These are phyloP conservation scores for Apophysomyces trapeziformis DNA, from an alignment of 371 early-diverging fungal species.

Conservation along the genomic window DNA sequence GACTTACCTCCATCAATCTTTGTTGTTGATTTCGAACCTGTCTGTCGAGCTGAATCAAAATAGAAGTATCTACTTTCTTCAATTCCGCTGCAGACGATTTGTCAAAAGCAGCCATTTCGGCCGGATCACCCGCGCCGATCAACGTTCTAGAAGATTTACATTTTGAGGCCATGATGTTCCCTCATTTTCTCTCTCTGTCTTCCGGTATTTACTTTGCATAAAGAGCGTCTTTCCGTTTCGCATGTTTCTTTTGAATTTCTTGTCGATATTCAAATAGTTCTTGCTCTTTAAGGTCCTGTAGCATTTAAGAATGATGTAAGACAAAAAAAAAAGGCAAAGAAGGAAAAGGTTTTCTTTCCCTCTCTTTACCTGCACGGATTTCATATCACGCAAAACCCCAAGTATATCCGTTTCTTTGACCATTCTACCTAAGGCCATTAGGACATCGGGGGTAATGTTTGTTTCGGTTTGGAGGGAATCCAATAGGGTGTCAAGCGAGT, in stretches of 20 bases:
- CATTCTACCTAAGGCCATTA: constrained; percentile 34
- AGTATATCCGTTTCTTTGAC: constrained; percentile 41
- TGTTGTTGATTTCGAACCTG: constrained; percentile 31
- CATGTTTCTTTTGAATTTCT: constrained; percentile 26
- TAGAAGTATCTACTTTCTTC: constrained; percentile 34
- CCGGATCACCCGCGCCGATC: constrained; percentile 21
- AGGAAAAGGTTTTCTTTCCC: not conserved
- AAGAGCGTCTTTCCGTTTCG: constrained; percentile 32
- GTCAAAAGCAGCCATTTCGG: constrained; percentile 24
- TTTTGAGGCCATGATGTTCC: not conserved
- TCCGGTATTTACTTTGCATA: constrained; percentile 36
- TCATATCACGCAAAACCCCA: constrained; percentile 30
- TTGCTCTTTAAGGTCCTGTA: constrained; percentile 35
- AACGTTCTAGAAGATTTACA: constrained; percentile 19
- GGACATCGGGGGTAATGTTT: constrained; percentile 43
- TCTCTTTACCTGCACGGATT: constrained; percentile 29
- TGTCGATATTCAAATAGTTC: constrained; percentile 39
- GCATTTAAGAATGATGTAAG: not conserved
- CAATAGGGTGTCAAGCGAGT: constrained; percentile 21
- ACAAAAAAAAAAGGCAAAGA: not conserved
- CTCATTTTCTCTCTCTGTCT: no score
- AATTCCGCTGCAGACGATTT: constrained; percentile 29
- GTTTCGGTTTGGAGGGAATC: constrained; percentile 30
- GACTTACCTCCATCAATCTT: constrained; percentile 28
- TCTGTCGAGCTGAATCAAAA: constrained; percentile 42